phyloP scores from a whole-genome alignment of 371 early-diverging fungal genomes.

The Mortierella sp. region DNA sequence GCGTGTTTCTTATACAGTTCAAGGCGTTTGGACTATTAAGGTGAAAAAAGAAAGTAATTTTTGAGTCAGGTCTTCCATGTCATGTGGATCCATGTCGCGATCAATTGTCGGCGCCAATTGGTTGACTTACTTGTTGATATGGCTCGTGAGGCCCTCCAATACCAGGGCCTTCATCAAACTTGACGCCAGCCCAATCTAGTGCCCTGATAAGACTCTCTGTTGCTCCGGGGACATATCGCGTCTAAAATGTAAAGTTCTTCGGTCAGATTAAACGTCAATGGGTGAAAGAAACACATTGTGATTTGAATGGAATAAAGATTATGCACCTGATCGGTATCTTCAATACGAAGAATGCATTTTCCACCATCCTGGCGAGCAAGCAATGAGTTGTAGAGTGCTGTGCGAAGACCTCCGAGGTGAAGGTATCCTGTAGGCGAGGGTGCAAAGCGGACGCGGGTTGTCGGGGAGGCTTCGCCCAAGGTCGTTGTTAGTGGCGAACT shows the following conservation, averaged over 20 bases:
- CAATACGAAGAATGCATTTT: slow-evolving; percentile 89
- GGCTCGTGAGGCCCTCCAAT: slow-evolving; percentile 74
- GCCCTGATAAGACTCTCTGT: slow-evolving; percentile 75
- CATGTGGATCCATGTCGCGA: background rate
- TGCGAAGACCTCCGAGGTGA: slow-evolving; percentile 95
- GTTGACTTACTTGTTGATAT: slow-evolving; percentile 73
- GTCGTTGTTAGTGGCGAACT: background rate
- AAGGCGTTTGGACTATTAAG: slow-evolving; percentile 78
- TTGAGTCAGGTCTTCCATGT: background rate
- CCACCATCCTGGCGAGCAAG: slow-evolving; percentile 84
- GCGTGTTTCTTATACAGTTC: slow-evolving; percentile 80
- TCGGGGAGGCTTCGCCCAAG: slow-evolving; percentile 5
- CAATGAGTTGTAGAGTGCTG: slow-evolving; percentile 93
- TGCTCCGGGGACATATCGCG: slow-evolving; percentile 85
- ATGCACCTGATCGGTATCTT: slow-evolving; percentile 93
- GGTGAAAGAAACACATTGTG: too few relatives aligned
- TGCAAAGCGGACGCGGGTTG: slow-evolving; percentile 91
- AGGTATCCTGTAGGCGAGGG: slow-evolving; percentile 96
- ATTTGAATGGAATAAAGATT: background rate
- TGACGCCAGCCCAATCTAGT: slow-evolving; percentile 86
- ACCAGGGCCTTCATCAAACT: slow-evolving; percentile 84
- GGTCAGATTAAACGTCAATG: background rate
- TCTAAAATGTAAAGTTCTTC: slow-evolving; percentile 55
- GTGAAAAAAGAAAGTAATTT: background rate
- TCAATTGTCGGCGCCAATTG: background rate